These are phyloP conservation scores for Aegilops umbellulata DNA, from an alignment of 176 grass and related monocot species.

Conservation along the genomic window DNA sequence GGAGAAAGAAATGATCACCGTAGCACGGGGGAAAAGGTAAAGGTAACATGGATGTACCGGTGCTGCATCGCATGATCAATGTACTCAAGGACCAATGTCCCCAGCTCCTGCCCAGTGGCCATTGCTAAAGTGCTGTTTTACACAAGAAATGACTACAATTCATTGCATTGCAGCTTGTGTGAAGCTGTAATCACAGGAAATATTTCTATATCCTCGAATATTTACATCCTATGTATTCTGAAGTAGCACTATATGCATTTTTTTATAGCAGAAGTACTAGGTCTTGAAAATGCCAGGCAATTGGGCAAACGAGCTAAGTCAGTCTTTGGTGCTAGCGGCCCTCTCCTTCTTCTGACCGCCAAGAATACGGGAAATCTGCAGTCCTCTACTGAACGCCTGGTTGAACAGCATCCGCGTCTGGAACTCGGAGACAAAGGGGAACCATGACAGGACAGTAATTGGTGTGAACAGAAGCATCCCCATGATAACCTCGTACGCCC, in stretches of 20 bases:
- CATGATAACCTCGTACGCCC: slow-evolving; percentile 81
- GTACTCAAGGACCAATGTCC: background rate
- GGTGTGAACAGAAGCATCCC: slow-evolving; percentile 70
- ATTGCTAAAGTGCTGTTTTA: background rate
- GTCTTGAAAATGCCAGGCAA: background rate
- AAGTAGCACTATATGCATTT: background rate
- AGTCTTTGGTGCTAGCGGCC: slow-evolving; percentile 59
- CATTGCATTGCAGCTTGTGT: background rate
- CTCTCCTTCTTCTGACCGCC: slow-evolving; percentile 73
- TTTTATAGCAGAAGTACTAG: background rate
- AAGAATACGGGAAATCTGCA: slow-evolving; percentile 95
- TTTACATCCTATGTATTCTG: slow-evolving; percentile 3
- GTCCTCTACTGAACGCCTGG: slow-evolving; percentile 87
- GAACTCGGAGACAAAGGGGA: slow-evolving; percentile 85
- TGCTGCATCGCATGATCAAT: background rate
- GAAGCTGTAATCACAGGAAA: slow-evolving; percentile 15
- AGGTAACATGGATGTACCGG: background rate
- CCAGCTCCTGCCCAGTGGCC: background rate
- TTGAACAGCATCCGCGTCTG: slow-evolving; percentile 95
- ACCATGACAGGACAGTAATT: slow-evolving; percentile 78
- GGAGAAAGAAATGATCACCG: background rate
- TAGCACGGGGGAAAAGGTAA: background rate
- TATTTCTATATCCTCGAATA: slow-evolving; percentile 13
- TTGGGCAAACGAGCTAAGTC: background rate
- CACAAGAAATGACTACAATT: background rate